These are phyloP conservation scores for Lactifluus hygrophoroides DNA, from an alignment of 768 basidiomycete species.

Conservation along the genomic window DNA sequence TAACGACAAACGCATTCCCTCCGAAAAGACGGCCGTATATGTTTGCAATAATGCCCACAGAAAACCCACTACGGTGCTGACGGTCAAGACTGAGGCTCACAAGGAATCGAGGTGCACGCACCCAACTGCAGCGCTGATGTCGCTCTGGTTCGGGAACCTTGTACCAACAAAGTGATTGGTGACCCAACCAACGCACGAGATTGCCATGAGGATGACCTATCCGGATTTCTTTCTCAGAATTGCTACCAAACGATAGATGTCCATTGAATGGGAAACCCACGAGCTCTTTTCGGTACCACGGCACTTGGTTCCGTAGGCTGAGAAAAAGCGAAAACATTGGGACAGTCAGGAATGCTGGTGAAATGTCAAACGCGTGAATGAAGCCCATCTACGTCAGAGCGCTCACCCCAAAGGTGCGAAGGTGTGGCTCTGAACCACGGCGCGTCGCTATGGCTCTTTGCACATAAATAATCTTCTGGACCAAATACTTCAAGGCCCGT, in stretches of 20 bases:
- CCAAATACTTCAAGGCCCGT: conserved; percentile 37
- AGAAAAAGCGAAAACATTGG: conserved; percentile 61
- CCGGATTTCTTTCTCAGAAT: not conserved
- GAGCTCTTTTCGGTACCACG: conserved; percentile 48
- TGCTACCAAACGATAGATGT: not conserved
- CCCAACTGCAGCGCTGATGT: conserved; percentile 74
- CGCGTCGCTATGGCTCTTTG: conserved; percentile 45
- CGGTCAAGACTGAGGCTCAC: not conserved
- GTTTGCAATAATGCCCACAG: conserved; percentile 73
- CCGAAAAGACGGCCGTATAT: conserved; percentile 65
- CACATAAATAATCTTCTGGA: conserved; percentile 54
- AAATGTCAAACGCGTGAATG: not conserved
- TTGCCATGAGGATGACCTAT: conserved; percentile 45
- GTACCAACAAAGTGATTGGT: conserved; percentile 63
- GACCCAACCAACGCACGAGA: conserved; percentile 67
- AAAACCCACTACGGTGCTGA: conserved; percentile 46
- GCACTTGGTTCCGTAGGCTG: conserved; percentile 57
- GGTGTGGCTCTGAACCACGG: conserved; percentile 73
- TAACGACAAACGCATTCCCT: too few relatives aligned
- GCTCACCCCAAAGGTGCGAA: conserved; percentile 59
- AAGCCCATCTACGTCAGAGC: not conserved
- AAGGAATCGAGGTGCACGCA: conserved; percentile 24
- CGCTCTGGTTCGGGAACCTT: conserved; percentile 57
- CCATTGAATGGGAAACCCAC: conserved; percentile 30
- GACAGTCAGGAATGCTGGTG: conserved; percentile 56